A percentile compares a stretch with the other conserved stretches of the same genome.
Conservation (phyloP, 2,329 filamentous ascomycete genomes). For the Penicillium palitans region DNA sequence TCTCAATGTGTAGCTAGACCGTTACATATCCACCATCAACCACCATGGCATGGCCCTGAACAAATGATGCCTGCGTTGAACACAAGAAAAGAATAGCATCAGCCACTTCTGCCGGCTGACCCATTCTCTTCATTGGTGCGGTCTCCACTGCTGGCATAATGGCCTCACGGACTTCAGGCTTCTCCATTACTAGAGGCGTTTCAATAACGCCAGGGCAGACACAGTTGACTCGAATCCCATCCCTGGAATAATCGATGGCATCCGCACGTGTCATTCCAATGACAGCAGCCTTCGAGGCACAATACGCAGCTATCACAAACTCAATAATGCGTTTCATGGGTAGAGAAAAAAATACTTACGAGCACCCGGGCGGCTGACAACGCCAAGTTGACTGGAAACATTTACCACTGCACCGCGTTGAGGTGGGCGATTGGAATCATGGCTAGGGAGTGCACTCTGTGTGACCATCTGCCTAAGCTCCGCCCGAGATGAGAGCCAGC, state of each 20-base stretch:
- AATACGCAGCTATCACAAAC: constrained; percentile 52
- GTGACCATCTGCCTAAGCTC: constrained; percentile 49
- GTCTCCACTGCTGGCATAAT: constrained; percentile 48
- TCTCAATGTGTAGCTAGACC: constrained; percentile 17
- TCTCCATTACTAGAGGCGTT: constrained; percentile 50
- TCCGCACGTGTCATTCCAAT: constrained; percentile 59
- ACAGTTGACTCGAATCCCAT: constrained; percentile 37
- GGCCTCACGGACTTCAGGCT: constrained; percentile 41
- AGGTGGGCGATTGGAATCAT: constrained; percentile 34
- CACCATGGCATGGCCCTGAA: constrained; percentile 54
- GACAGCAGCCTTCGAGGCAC: constrained; percentile 59
- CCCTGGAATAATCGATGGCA: constrained; percentile 56
- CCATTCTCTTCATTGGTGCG: constrained; percentile 55
- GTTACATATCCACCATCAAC: constrained; percentile 57
- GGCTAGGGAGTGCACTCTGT: constrained; percentile 46
- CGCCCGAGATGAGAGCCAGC: constrained; percentile 51
- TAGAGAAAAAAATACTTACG: constrained; percentile 34
- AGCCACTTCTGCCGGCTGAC: constrained; percentile 52
- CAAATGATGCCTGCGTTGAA: constrained; percentile 51
- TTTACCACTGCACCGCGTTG: constrained; percentile 55
- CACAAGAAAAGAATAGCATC: constrained; percentile 54
- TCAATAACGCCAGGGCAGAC: constrained; percentile 48
- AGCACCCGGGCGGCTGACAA: constrained; percentile 51
- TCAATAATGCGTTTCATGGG: background rate
- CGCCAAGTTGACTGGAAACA: constrained; percentile 54